A percentile compares a stretch with the other conserved stretches of the same genome.
phyloP scores from a whole-genome alignment of 371 early-diverging fungal genomes.

The Actinomortierella ambigua region DNA sequence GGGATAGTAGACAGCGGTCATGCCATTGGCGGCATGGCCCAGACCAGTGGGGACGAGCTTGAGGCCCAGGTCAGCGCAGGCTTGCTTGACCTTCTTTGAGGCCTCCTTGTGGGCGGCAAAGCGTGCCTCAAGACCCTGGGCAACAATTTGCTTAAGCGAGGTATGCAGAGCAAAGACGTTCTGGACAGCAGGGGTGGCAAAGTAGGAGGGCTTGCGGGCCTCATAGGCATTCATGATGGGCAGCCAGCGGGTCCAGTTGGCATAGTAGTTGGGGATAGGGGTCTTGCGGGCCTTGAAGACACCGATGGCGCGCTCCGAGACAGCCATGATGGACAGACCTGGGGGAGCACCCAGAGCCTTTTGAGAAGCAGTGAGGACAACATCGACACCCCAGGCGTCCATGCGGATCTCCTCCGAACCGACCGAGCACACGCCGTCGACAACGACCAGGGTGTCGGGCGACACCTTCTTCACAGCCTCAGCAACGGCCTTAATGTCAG shows the following conservation, averaged over 20 bases:
- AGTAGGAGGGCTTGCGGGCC: conserved; percentile 89
- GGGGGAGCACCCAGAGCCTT: conserved; percentile 95
- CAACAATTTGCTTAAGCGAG: conserved; percentile 80
- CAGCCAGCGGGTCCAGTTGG: conserved; percentile 86
- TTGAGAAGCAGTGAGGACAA: conserved; percentile 91
- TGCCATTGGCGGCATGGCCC: conserved; percentile 86
- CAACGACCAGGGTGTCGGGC: conserved; percentile 88
- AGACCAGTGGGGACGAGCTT: conserved; percentile 67
- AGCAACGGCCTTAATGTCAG: conserved; percentile 81
- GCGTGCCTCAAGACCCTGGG: conserved; percentile 54
- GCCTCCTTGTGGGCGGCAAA: conserved; percentile 73
- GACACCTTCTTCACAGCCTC: conserved; percentile 75
- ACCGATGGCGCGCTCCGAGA: conserved; percentile 72
- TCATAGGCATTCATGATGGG: conserved; percentile 96
- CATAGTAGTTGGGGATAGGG: conserved; percentile 74
- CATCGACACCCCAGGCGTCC: conserved; percentile 92
- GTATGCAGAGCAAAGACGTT: conserved; percentile 88
- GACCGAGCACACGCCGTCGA: conserved; percentile 97
- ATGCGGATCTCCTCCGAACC: conserved; percentile 92
- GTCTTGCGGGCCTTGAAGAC: conserved; percentile 75
- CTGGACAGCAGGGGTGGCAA: conserved; percentile 98
- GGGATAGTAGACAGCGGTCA: conserved; percentile 96
- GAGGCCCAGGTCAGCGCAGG: conserved; percentile 73
- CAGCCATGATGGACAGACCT: conserved; percentile 85
- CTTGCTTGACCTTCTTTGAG: conserved; percentile 74